phyloP scores from a whole-genome alignment of 179 eudicot genomes.

The Drosera spatulata region DNA sequence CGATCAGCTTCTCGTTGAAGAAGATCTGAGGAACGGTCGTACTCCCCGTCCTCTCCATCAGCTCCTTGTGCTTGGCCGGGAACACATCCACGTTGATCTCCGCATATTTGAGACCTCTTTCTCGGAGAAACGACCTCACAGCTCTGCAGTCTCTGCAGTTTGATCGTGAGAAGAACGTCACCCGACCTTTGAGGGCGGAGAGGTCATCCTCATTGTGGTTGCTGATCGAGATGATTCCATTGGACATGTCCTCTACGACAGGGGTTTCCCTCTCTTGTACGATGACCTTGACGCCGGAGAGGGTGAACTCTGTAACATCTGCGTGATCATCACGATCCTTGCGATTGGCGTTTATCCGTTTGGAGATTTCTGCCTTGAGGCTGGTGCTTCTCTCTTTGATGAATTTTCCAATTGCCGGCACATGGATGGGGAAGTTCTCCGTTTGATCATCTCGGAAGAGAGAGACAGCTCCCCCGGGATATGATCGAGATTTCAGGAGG shows the following conservation, averaged over 20 bases:
- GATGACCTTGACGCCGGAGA: constrained; percentile 64
- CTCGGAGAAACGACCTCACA: constrained; percentile 54
- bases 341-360: constrained; percentile 28
- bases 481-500: background rate
- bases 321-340: constrained; percentile 10
- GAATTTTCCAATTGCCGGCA: constrained; percentile 54
- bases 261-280: constrained; percentile 27
- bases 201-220: constrained; percentile 9
- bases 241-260: background rate
- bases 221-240: background rate
- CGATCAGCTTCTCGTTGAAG: constrained; percentile 77
- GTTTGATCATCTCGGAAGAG: background rate
- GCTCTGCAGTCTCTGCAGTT: constrained; percentile 79
- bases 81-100: constrained; percentile 89
- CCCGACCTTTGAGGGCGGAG: constrained; percentile 46
- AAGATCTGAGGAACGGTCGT: constrained; percentile 68
- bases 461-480: background rate
- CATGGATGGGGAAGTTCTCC: constrained; percentile 15
- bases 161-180: constrained; percentile 77
- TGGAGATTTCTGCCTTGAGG: constrained; percentile 46
- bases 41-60: constrained; percentile 48
- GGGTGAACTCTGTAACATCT: constrained; percentile 54
- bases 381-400: constrained; percentile 45
- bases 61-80: constrained; percentile 51
- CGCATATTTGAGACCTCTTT: constrained; percentile 38